These are phyloP conservation scores for Fusarium mangiferae DNA, from an alignment of 2,329 filamentous ascomycete species.

Conservation along the genomic window DNA sequence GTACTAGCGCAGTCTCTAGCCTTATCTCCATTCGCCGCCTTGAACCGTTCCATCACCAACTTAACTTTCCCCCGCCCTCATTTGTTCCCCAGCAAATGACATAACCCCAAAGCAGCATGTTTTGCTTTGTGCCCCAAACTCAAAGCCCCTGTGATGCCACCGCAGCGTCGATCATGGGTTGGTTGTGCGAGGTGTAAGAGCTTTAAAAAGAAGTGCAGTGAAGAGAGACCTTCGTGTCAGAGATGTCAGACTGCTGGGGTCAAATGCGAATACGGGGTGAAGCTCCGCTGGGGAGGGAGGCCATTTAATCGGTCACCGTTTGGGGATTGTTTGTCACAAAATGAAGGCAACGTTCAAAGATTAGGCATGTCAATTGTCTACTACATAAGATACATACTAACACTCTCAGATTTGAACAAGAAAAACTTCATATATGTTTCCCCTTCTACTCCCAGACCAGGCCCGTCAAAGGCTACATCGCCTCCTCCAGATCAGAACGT, in stretches of 20 bases:
- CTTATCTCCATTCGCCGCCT: constrained; percentile 15
- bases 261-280: constrained; percentile 35
- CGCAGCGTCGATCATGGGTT: constrained; percentile 37
- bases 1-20: background rate
- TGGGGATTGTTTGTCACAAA: constrained; percentile 25
- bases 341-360: constrained; percentile 29
- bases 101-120: constrained; percentile 22
- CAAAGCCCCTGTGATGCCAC: constrained; percentile 24
- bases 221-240: constrained; percentile 28
- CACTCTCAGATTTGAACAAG: constrained; percentile 19
- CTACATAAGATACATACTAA: background rate
- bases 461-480: background rate
- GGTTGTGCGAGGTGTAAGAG: constrained; percentile 35
- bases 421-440: constrained; percentile 37
- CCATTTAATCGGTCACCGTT: constrained; percentile 30
- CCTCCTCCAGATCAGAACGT: background rate
- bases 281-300: constrained; percentile 31
- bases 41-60: constrained; percentile 3
- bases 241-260: constrained; percentile 24
- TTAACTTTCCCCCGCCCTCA: constrained; percentile 11
- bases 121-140: background rate
- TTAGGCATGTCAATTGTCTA: background rate
- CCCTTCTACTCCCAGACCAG: constrained; percentile 10
- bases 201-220: constrained; percentile 38
- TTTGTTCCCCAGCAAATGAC: background rate